Evolutionary conservation across 768 basidiomycete species (phyloP).

Genomic region (Rhodotorula sphaerocarpa): DNA sequence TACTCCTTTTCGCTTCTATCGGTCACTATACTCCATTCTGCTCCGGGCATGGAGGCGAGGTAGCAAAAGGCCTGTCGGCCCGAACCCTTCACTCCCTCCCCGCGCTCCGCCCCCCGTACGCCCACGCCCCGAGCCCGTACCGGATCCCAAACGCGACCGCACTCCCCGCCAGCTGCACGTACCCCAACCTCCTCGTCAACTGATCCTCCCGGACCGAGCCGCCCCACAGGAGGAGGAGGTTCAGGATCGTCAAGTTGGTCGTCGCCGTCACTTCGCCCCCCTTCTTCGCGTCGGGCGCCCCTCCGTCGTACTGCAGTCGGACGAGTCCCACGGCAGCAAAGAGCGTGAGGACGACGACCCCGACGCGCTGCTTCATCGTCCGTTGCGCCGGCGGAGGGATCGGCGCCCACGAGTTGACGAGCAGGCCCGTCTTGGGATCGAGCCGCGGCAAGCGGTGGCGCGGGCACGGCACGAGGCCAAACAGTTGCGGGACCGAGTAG

Average conservation of each 20-base stretch:
- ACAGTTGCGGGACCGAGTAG: constrained; percentile 86
- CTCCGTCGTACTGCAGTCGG: constrained; percentile 54
- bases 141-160: constrained; percentile 71
- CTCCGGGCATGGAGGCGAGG: too few relatives aligned
- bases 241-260: constrained; percentile 86
- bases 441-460: constrained; percentile 89
- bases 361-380: background rate
- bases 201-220: constrained; percentile 80
- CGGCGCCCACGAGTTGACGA: constrained; percentile 51
- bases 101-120: constrained; percentile 72
- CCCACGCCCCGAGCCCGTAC: constrained; percentile 77
- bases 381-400: background rate
- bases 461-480: constrained; percentile 86
- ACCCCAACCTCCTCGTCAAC: constrained; percentile 65
- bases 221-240: constrained; percentile 66
- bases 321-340: constrained; percentile 61
- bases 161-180: constrained; percentile 72
- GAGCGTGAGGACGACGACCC: constrained; percentile 51
- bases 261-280: constrained; percentile 59
- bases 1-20: too few relatives aligned
- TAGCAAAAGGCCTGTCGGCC: too few relatives aligned
- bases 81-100: constrained; percentile 51
- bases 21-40: too few relatives aligned
- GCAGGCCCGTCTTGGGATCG: constrained; percentile 62
- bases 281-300: too few relatives aligned